Evolutionary conservation across 495 filamentous ascomycete genomes (phyloP).

Genomic region (Talaromyces proteolyticus): DNA sequence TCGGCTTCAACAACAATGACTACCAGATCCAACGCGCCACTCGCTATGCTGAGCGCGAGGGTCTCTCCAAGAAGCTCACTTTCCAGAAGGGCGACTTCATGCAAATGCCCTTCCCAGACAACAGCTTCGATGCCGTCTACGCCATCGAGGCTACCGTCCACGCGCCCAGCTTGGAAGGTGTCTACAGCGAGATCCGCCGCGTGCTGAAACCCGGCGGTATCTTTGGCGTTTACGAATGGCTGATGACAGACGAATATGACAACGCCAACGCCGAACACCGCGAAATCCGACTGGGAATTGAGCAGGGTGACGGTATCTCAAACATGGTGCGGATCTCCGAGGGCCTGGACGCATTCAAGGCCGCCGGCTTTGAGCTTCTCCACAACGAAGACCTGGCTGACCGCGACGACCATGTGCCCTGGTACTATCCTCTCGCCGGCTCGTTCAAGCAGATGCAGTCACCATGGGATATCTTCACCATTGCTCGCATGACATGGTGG

Average conservation of each 20-base stretch:
- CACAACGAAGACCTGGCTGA: conserved; percentile 88
- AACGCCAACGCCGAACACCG: conserved; percentile 83
- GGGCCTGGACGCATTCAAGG: conserved; percentile 77
- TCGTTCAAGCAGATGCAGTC: conserved; percentile 76
- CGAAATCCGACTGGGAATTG: conserved; percentile 88
- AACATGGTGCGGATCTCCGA: conserved; percentile 95
- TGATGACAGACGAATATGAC: conserved; percentile 97
- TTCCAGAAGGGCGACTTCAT: conserved; percentile 98
- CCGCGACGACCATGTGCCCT: conserved; percentile 70
- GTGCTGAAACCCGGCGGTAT: conserved; percentile 94
- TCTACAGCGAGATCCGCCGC: conserved; percentile 90
- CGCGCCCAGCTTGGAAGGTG: conserved; percentile 88
- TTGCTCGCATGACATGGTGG: conserved; percentile 85
- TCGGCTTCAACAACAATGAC: conserved; percentile 98
- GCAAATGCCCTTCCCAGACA: conserved; percentile 96
- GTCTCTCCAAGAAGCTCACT: conserved; percentile 71
- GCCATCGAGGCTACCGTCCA: conserved; percentile 98
- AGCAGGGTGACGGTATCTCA: conserved; percentile 94
- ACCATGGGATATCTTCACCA: conserved; percentile 74
- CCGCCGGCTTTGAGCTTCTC: conserved; percentile 80
- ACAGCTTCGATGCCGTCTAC: conserved; percentile 92
- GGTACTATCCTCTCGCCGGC: conserved; percentile 92
- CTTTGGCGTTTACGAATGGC: conserved; percentile 98
- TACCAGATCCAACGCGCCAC: conserved; percentile 97
- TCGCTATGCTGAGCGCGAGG: conserved; percentile 75